These are phyloP conservation scores for Tuber indicum DNA, from an alignment of 495 filamentous ascomycete species.

Conservation along the genomic window DNA sequence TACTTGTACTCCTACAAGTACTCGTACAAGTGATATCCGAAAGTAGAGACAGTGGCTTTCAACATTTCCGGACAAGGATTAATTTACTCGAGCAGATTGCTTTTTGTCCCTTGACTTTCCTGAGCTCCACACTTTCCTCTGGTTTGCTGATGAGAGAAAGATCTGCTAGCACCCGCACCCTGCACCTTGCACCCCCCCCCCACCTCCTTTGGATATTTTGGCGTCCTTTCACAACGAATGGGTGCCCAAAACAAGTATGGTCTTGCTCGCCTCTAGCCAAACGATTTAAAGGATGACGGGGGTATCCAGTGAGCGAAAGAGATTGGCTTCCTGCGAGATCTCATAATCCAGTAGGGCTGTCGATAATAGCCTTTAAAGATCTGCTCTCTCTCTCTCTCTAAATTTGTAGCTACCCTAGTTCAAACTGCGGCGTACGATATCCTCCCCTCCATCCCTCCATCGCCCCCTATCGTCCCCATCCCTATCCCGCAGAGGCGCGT, in stretches of 20 bases:
- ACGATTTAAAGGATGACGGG: slow-evolving; percentile 22
- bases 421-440: slow-evolving; percentile 8
- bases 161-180: slow-evolving; percentile 1
- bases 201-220: not conserved
- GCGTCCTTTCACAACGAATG: not conserved
- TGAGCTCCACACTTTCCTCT: not conserved
- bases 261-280: slow-evolving; percentile 1
- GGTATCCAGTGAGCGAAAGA: slow-evolving; percentile 17
- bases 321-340: slow-evolving; percentile 36
- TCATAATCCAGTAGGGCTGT: slow-evolving; percentile 26
- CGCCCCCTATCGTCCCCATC: slow-evolving; percentile 11
- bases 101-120: not conserved
- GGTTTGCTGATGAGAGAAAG: slow-evolving; percentile 1
- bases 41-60: slow-evolving; percentile 1
- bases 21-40: not conserved
- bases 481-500: slow-evolving; percentile 2
- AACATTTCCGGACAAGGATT: not conserved
- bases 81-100: not conserved
- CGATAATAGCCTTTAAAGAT: slow-evolving; percentile 13
- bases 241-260: slow-evolving; percentile 3
- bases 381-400: slow-evolving; percentile 4
- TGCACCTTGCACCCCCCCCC: slow-evolving; percentile 2
- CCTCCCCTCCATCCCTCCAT: slow-evolving; percentile 12
- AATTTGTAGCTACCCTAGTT: slow-evolving; percentile 7
- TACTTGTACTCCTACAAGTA: not conserved